These are phyloP conservation scores for Cucurbita pepo DNA, from an alignment of 306 rosid species.

Conservation along the genomic window DNA sequence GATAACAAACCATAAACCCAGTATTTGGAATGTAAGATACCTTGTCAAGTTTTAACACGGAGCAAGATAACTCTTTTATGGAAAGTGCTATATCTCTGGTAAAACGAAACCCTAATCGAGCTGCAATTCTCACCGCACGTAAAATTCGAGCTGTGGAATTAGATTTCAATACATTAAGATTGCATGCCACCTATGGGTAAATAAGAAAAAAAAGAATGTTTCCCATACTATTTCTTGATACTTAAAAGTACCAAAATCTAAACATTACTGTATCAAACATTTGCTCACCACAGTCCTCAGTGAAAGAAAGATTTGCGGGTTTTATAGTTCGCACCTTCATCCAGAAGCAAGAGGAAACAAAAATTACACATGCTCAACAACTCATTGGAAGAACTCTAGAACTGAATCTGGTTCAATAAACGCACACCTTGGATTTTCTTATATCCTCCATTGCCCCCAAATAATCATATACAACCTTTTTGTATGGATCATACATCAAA, in stretches of 20 bases:
- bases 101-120: constrained; percentile 18
- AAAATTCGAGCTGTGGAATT: constrained; percentile 19
- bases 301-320: constrained; percentile 22
- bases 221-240: not conserved
- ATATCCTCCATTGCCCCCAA: constrained; percentile 22
- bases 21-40: constrained; percentile 3
- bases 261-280: not conserved
- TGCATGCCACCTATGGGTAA: not conserved
- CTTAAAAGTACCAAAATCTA: not conserved
- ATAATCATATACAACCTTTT: constrained; percentile 20
- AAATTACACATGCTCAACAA: constrained; percentile 4
- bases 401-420: not conserved
- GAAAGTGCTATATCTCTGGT: constrained; percentile 20
- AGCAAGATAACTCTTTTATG: constrained; percentile 16
- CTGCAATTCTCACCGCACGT: constrained; percentile 26
- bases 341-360: constrained; percentile 3
- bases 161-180: constrained; percentile 1
- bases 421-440: constrained; percentile 20
- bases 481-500: constrained; percentile 25
- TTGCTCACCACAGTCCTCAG: constrained; percentile 25
- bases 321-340: constrained; percentile 19
- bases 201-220: not conserved
- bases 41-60: constrained; percentile 20
- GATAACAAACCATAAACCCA: not conserved
- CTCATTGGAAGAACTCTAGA: not conserved